These are phyloP conservation scores for Fagus crenata DNA, from an alignment of 306 rosid genomes.

Conservation along the genomic window DNA sequence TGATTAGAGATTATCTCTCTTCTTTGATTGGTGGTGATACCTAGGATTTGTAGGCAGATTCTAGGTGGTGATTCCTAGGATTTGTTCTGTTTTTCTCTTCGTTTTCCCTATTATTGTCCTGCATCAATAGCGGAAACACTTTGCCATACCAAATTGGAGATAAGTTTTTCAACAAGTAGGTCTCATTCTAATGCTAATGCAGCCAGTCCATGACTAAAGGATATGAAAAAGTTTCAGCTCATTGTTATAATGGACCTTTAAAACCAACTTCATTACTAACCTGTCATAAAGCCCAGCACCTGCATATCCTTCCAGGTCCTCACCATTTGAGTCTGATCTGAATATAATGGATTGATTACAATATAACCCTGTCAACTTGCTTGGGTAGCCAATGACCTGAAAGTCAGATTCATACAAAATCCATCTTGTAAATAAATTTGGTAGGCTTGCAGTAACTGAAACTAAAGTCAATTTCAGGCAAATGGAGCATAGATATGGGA, in stretches of 20 bases:
- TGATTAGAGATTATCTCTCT: no score
- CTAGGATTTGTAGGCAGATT: no score
- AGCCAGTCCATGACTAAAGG: neutral
- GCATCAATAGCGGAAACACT: no score
- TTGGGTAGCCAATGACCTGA: constrained; percentile 34
- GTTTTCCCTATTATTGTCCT: no score
- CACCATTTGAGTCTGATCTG: constrained; percentile 45
- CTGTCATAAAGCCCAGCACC: constrained; percentile 50
- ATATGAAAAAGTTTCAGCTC: neutral
- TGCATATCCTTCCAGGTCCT: constrained; percentile 47
- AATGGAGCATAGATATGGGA: neutral
- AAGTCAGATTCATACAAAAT: constrained; percentile 10
- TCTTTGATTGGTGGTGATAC: no score
- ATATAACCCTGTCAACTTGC: constrained; percentile 37
- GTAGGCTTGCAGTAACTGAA: neutral
- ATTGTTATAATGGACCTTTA: neutral
- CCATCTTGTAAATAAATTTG: neutral
- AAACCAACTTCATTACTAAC: constrained; percentile 16
- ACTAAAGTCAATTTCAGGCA: neutral
- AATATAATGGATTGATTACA: constrained; percentile 35
- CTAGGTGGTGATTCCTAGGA: no score
- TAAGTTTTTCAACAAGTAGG: neutral
- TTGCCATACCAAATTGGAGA: no score
- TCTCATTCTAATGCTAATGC: neutral
- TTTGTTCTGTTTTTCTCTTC: no score